Percentiles rank a stretch among this genome's conserved stretches.
phyloP scores from a whole-genome alignment of 495 filamentous ascomycete genomes.

The Immersiella caudata region DNA sequence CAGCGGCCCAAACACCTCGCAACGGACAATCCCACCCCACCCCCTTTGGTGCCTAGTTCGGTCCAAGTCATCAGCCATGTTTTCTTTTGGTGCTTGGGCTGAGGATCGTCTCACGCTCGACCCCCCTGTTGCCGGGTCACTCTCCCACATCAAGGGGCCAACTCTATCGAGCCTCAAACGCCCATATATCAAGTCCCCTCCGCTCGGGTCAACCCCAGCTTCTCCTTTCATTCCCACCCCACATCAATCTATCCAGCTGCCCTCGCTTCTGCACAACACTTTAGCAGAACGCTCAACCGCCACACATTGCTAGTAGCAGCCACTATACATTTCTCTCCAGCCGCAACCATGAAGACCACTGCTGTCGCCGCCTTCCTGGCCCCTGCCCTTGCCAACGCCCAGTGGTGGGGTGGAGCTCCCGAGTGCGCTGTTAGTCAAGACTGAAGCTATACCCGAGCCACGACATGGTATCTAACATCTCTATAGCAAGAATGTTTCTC shows the following conservation, averaged over 20 bases:
- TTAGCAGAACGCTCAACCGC: not conserved
- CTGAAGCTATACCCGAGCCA: not conserved
- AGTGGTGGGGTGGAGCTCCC: constrained; percentile 48
- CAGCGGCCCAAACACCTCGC: constrained; percentile 4
- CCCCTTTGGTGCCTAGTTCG: constrained; percentile 4
- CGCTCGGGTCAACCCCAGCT: constrained; percentile 17
- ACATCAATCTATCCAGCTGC: constrained; percentile 5
- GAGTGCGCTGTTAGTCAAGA: constrained; percentile 46
- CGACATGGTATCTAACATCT: not conserved
- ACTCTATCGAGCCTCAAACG: constrained; percentile 1
- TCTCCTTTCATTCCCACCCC: not conserved
- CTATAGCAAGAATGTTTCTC: constrained; percentile 47
- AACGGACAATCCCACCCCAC: constrained; percentile 12
- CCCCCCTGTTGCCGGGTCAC: constrained; percentile 16
- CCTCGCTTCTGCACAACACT: constrained; percentile 13
- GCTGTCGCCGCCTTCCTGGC: constrained; percentile 23
- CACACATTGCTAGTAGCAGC: not conserved
- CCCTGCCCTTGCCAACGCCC: constrained; percentile 26
- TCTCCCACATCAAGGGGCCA: not conserved
- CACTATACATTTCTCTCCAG: not conserved
- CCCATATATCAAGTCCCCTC: constrained; percentile 17
- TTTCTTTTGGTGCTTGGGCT: constrained; percentile 19
- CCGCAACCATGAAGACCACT: constrained; percentile 25
- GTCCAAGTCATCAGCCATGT: constrained; percentile 3
- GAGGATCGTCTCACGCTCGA: constrained; percentile 13